phyloP scores from a whole-genome alignment of 768 basidiomycete genomes.

The Russula foetens region DNA sequence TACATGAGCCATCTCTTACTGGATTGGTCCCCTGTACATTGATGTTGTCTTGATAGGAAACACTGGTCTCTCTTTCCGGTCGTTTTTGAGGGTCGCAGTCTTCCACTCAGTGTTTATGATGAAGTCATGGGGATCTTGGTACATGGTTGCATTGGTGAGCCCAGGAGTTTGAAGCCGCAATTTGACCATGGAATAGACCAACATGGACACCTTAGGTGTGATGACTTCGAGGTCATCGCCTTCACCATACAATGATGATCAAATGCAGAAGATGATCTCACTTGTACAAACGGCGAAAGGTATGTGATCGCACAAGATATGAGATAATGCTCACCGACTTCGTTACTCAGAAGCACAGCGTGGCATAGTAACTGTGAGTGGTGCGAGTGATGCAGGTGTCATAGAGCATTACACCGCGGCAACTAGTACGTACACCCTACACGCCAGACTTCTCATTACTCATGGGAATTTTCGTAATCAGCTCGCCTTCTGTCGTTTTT shows the following conservation, averaged over 20 bases:
- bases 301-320: background rate
- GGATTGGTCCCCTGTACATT: background rate
- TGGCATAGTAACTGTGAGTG: too few relatives aligned
- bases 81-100: slow-evolving; percentile 1
- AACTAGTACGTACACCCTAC: background rate
- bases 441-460: background rate
- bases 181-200: background rate
- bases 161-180: too few relatives aligned
- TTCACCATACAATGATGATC: background rate
- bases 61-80: slow-evolving; percentile 25
- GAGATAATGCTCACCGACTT: too few relatives aligned
- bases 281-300: slow-evolving; percentile 1
- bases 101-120: slow-evolving; percentile 20
- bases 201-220: background rate
- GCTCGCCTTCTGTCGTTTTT: slow-evolving; percentile 7
- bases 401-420: background rate
- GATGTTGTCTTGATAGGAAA: slow-evolving; percentile 14
- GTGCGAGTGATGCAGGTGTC: too few relatives aligned
- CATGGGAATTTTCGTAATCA: background rate
- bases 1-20: background rate
- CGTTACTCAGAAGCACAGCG: background rate
- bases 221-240: slow-evolving; percentile 4
- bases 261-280: background rate
- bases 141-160: slow-evolving; percentile 33
- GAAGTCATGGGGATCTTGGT: slow-evolving; percentile 32